phyloP scores from a whole-genome alignment of 257 asterid species.

The Gentiana macrophylla region DNA sequence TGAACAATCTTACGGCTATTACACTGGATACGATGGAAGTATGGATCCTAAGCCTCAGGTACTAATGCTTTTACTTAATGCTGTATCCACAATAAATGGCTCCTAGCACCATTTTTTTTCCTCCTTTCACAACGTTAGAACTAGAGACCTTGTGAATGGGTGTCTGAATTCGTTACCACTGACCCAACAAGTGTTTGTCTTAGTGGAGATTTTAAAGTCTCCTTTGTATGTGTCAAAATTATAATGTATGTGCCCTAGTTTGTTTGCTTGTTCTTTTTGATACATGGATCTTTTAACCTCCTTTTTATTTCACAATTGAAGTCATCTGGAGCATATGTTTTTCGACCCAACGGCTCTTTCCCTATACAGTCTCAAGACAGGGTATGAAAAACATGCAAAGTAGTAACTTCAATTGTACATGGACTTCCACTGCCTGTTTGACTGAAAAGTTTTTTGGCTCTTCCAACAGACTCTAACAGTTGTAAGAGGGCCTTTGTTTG shows the following conservation, averaged over 20 bases:
- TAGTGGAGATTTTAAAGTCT: too few relatives aligned
- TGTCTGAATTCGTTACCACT: too few relatives aligned
- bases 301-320: conserved; percentile 15
- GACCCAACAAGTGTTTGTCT: too few relatives aligned
- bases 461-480: conserved; percentile 44
- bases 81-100: conserved; percentile 6
- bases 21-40: conserved; percentile 55
- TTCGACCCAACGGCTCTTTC: conserved; percentile 75
- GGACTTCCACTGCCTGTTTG: conserved; percentile 1
- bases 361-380: conserved; percentile 31
- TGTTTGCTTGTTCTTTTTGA: background rate
- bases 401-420: background rate
- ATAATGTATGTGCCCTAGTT: background rate
- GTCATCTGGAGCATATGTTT: conserved; percentile 93
- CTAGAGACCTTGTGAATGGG: too few relatives aligned
- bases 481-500: conserved; percentile 65
- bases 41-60: conserved; percentile 20
- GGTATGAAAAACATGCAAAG: conserved; percentile 30
- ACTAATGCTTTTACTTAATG: conserved; percentile 36
- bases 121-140: background rate
- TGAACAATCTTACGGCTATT: conserved; percentile 79
- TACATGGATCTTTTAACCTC: background rate
- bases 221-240: too few relatives aligned
- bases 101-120: conserved; percentile 1
- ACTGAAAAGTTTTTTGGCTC: background rate